Conservation (phyloP, 139 green algal species). For the Haematococcus sp. region DNA sequence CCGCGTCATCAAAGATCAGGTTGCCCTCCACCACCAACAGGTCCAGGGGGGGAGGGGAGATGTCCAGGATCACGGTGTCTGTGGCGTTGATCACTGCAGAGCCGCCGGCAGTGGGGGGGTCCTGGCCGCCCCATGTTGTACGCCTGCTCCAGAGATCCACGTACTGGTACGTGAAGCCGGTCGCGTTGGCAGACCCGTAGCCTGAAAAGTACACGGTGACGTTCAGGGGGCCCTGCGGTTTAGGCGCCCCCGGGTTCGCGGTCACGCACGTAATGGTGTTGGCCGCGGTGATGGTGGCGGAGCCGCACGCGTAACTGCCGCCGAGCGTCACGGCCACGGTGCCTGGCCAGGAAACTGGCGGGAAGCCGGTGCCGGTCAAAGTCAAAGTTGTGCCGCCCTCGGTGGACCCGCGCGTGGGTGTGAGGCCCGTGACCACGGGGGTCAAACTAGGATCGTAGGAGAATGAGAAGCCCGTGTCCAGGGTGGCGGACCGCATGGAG, state of each 20-base stretch:
- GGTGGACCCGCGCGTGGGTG: conserved; percentile 40
- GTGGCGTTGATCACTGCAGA: conserved; percentile 39
- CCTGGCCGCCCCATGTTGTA: conserved; percentile 60
- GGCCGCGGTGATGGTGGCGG: not conserved
- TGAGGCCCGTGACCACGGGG: conserved; percentile 23
- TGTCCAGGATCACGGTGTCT: conserved; percentile 54
- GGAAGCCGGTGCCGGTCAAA: conserved; percentile 35
- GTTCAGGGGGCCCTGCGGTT: not conserved
- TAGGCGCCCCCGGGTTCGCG: conserved; percentile 8
- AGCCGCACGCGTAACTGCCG: conserved; percentile 12
- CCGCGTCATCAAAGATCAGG: conserved; percentile 48
- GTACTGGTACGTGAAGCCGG: conserved; percentile 33
- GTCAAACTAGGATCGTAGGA: conserved; percentile 27
- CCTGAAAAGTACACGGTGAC: conserved; percentile 5
- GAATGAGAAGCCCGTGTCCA: too few relatives aligned
- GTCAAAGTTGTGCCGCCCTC: conserved; percentile 51
- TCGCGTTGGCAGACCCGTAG: not conserved
- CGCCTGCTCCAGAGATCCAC: conserved; percentile 57
- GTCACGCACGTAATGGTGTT: conserved; percentile 30
- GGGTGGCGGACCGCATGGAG: too few relatives aligned
- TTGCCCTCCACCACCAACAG: conserved; percentile 52
- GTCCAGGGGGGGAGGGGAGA: conserved; percentile 47
- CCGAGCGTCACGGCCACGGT: conserved; percentile 9
- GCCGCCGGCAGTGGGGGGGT: conserved; percentile 47
- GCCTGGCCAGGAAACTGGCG: not conserved